Percentiles rank a stretch among this genome's conserved stretches.
Conservation (phyloP, 1,139 yeast species). For the Candida buenavistaensis region DNA sequence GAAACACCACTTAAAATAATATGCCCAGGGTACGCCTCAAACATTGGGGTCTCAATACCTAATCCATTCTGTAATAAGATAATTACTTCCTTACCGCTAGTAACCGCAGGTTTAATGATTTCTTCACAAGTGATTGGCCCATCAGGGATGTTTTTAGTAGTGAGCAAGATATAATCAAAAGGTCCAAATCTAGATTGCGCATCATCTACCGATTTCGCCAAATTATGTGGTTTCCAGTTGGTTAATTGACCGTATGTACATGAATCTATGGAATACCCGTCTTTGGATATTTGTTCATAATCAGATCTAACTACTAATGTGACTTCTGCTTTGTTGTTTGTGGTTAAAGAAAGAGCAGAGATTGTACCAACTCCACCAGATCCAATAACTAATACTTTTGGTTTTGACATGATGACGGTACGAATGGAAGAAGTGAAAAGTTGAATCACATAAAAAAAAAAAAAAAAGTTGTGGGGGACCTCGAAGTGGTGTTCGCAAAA, state of each 20-base stretch:
- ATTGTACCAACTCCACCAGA: conserved; percentile 68
- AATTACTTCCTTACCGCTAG: conserved; percentile 48
- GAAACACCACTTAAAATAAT: conserved; percentile 67
- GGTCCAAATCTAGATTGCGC: conserved; percentile 45
- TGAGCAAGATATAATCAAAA: conserved; percentile 65
- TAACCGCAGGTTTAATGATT: conserved; percentile 56
- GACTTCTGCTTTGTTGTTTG: conserved; percentile 47
- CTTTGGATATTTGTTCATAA: conserved; percentile 47
- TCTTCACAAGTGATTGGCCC: conserved; percentile 54
- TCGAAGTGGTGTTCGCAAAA: too few relatives aligned
- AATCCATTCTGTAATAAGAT: conserved; percentile 74
- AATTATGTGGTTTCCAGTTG: conserved; percentile 54
- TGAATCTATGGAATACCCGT: conserved; percentile 64
- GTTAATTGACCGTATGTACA: conserved; percentile 57
- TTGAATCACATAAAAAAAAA: background rate
- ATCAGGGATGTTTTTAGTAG: conserved; percentile 79
- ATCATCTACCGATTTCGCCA: conserved; percentile 43
- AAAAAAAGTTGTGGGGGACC: too few relatives aligned
- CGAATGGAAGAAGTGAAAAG: background rate
- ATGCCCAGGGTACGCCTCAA: conserved; percentile 56
- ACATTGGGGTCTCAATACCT: conserved; percentile 65
- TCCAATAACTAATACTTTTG: conserved; percentile 42
- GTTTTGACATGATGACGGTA: conserved; percentile 13
- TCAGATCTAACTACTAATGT: conserved; percentile 69
- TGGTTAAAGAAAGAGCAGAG: conserved; percentile 59